A percentile compares a stretch with the other conserved stretches of the same genome.
phyloP scores from a whole-genome alignment of 495 filamentous ascomycete genomes.

The Alectoria sarmentosa region DNA sequence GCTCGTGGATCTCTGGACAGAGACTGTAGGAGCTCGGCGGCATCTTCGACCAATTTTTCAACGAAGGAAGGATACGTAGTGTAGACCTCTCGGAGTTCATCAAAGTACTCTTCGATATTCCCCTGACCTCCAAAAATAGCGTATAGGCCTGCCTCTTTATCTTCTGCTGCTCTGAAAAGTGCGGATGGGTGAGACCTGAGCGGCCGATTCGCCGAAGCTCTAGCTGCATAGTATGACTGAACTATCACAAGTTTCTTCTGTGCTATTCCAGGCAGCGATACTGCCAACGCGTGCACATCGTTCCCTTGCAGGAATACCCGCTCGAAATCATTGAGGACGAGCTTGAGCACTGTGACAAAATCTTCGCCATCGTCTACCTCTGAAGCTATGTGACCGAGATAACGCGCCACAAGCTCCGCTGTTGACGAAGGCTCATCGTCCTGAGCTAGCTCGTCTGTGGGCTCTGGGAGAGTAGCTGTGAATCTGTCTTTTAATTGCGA shows the following conservation, averaged over 20 bases:
- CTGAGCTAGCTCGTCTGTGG: constrained; percentile 93
- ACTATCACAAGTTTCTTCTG: constrained; percentile 85
- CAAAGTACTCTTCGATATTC: constrained; percentile 99
- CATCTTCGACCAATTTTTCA: constrained; percentile 69
- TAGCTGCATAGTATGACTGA: constrained; percentile 81
- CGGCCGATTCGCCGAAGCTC: constrained; percentile 70
- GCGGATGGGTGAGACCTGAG: constrained; percentile 89
- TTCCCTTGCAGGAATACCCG: constrained; percentile 90
- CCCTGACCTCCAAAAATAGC: constrained; percentile 97
- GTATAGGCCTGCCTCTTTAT: constrained; percentile 72
- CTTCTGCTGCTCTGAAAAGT: constrained; percentile 77
- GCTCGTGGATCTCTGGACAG: constrained; percentile 82
- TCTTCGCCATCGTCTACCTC: constrained; percentile 91
- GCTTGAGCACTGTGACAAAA: constrained; percentile 80
- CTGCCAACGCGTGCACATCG: constrained; percentile 86
- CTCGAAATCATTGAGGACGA: constrained; percentile 91
- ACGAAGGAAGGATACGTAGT: constrained; percentile 85
- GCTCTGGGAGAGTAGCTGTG: constrained; percentile 69
- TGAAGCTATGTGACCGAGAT: constrained; percentile 77
- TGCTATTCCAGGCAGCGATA: constrained; percentile 76
- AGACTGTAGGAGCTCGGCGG: constrained; percentile 72
- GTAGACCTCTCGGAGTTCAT: constrained; percentile 88
- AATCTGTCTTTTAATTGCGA: constrained; percentile 87
- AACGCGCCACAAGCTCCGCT: constrained; percentile 82
- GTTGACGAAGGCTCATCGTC: constrained; percentile 96